Evolutionary conservation across 148 eudicot species (phyloP).

Genomic region (Talinum fruticosum): DNA sequence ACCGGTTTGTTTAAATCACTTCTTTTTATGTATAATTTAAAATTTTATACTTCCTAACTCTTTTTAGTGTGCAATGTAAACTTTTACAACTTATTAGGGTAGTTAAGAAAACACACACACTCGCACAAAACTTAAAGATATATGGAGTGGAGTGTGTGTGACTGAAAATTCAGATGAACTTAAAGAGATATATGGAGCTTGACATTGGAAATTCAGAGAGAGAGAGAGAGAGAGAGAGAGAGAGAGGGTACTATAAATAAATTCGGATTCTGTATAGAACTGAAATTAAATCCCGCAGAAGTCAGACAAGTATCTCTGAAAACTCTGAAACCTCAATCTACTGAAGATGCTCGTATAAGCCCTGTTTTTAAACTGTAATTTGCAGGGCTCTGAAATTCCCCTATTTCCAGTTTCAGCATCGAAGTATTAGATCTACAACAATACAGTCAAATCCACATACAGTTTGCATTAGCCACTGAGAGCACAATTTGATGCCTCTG

Average conservation of each 20-base stretch:
- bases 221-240: no score
- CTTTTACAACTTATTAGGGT: no score
- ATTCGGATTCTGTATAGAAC: neutral
- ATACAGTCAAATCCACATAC: neutral
- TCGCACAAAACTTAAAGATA: no score
- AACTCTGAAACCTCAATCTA: neutral
- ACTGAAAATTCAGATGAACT: no score
- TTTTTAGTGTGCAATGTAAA: no score
- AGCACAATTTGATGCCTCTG: conserved; percentile 1
- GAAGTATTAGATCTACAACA: conserved; percentile 24
- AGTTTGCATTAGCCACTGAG: conserved; percentile 13
- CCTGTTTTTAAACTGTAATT: neutral
- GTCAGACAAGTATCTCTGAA: neutral
- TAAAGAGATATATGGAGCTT: no score
- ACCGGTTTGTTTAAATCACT: no score
- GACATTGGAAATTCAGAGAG: no score
- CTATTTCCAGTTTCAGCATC: conserved; percentile 8
- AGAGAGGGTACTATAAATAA: neutral
- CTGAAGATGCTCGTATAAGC: neutral
- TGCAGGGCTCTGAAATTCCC: neutral
- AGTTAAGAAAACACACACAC: no score
- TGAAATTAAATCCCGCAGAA: conserved; percentile 3
- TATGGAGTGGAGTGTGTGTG: no score
- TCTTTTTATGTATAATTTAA: no score
- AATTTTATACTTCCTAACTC: no score